Percentiles rank a stretch among this genome's conserved stretches.
phyloP scores from a whole-genome alignment of 768 basidiomycete genomes.

The Xerocomus potaroensis region DNA sequence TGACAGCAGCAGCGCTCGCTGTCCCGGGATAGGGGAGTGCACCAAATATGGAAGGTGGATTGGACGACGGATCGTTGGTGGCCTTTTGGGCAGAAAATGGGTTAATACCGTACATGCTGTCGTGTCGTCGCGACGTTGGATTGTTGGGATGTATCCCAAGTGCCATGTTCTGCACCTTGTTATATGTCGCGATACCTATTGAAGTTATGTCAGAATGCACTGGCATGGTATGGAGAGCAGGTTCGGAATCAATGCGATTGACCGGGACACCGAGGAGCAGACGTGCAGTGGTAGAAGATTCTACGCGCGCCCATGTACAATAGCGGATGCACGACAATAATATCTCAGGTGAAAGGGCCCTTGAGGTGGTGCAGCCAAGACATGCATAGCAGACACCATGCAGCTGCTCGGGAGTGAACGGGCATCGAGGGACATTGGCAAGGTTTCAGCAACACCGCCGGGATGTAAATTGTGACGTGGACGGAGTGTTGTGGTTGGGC shows the following conservation, averaged over 20 bases:
- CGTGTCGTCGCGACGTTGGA: constrained; percentile 6
- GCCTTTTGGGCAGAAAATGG: constrained; percentile 28
- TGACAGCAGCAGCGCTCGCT: constrained; percentile 16
- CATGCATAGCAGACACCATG: no score
- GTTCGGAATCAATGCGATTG: neutral
- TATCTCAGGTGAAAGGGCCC: neutral
- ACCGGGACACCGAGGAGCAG: neutral
- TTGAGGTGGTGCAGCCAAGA: neutral
- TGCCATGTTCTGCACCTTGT: neutral
- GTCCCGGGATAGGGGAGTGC: constrained; percentile 52
- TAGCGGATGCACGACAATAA: neutral
- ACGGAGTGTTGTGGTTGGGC: neutral
- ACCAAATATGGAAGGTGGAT: constrained; percentile 53
- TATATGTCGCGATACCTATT: constrained; percentile 6
- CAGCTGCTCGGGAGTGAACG: constrained; percentile 1
- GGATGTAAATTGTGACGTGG: neutral
- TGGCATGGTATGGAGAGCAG: neutral
- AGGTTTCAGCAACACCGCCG: constrained; percentile 1
- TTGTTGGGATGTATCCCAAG: neutral
- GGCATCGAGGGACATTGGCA: neutral
- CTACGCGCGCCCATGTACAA: neutral
- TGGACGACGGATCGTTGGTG: constrained; percentile 4
- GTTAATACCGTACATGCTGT: constrained; percentile 25
- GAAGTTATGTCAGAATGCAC: constrained; percentile 21
- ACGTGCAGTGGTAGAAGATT: neutral